These are phyloP conservation scores for Arabidopsis arenosa DNA, from an alignment of 345 rosid species.

Conservation along the genomic window DNA sequence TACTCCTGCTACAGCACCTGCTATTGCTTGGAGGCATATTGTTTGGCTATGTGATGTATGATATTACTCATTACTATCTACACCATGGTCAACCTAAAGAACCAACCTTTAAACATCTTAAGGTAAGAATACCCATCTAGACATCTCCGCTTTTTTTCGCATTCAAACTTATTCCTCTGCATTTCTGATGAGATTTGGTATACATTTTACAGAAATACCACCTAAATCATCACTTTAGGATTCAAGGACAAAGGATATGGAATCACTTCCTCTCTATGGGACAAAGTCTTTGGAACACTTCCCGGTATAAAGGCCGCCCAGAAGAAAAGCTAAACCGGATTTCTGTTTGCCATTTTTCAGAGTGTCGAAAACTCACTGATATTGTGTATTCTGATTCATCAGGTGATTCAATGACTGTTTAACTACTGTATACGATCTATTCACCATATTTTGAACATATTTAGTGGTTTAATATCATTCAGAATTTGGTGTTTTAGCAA, in stretches of 20 bases:
- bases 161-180: neutral
- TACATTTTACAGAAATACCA: constrained; percentile 63
- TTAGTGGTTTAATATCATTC: constrained; percentile 21
- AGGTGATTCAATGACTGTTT: constrained; percentile 21
- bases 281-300: constrained; percentile 67
- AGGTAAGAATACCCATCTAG: constrained; percentile 47
- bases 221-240: constrained; percentile 75
- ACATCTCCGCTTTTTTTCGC: neutral
- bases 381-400: constrained; percentile 37
- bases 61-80: constrained; percentile 70
- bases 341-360: constrained; percentile 26
- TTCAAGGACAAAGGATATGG: constrained; percentile 66
- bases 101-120: constrained; percentile 53
- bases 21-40: constrained; percentile 69
- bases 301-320: constrained; percentile 44
- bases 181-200: constrained; percentile 26
- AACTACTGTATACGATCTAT: constrained; percentile 37
- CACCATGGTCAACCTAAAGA: constrained; percentile 74
- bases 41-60: constrained; percentile 73
- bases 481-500: neutral
- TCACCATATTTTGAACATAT: constrained; percentile 40
- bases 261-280: constrained; percentile 79
- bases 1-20: constrained; percentile 63
- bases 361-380: constrained; percentile 30
- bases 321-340: constrained; percentile 37